Evolutionary conservation across 164 flowering plant species (phyloP), one percentile per base, ranked within the genome.

Genomic region (Taxillus chinensis): DNA sequence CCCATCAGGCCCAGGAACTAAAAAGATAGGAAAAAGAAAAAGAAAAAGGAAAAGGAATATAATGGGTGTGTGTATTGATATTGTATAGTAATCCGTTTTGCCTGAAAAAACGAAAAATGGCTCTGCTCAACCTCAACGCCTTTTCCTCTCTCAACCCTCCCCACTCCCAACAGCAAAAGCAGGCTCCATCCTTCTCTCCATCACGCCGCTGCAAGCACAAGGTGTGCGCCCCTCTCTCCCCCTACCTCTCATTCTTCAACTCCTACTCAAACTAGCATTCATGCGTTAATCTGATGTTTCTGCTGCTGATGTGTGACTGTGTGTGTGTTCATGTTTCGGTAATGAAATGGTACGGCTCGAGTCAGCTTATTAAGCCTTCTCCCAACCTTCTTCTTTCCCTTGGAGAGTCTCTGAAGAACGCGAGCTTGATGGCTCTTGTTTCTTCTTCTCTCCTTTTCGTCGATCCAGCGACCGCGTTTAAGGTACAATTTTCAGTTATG

Each of bases 391-490:
- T 72, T 41, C 50, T 61, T 15, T 53, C 65, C 16, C 53, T 83
- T 2, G 74, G 80, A 3, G 82, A 81, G 54, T 70, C 80, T 8
- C 51, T 71, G 3, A 74, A 83, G 13, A 77, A 66, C 64, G 79
- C 82, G 6, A 62, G 85, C 72, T 57, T 82, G 67, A 70, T 86
- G 11, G 88, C 88, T 46, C 54, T 85, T 49, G 65, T 92, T 7
- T 82, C 95, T 13, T 79, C 86, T 62, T 77, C 95, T n/a, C 79
- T 92, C 14, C 73, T 82, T 73, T 71, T 89, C 40, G 76, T 61
- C 40, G 81, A 87, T 64, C 96, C 98, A 4, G 92, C 95, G 0
- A 76, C 86, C 8, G 95, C 98, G 0, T 92, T 71, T 62, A 89
- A 86, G 96, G 98, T 88, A 74, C 51, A 48, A 11, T 27, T 27